Evolutionary conservation across 75 land plant genomes (phyloP), one percentile per base, ranked within the genome.

Genomic region (Selaginella tamariscina): DNA sequence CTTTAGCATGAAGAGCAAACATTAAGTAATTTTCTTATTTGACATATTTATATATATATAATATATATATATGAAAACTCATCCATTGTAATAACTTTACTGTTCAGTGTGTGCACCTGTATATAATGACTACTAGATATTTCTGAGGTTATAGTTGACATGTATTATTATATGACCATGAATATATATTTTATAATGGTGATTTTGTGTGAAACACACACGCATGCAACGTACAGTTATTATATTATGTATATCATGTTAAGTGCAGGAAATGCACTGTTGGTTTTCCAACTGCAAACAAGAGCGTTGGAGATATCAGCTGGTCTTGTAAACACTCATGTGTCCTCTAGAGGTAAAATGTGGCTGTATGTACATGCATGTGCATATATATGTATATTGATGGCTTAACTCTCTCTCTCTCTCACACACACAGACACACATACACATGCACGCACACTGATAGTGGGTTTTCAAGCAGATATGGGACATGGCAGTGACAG

Each of bases 1-100:
- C 75, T 77, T 32, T 77, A 75, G 79, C 68, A 55, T 18, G 79
- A 77, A 68, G 79, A 77, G 5, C 76, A 77, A 39, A 15, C n/a
- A n/a, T n/a, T 39, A 39, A 39, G 49, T 15, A 65, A 75, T 77
- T 27, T n/a, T 32, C 18, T 29, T 22, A 23, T 32, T 30, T 1
- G 26, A 55, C 8, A 55, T 27, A 15, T 8, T 27, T 68, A 15
- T 32, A 29, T 22, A 28, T 20, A 62, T n/a, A 29, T 32, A 27
- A n/a, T 31, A 20, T 20, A 1, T 1, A 1, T 31, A n/a, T n/a
- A n/a, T n/a, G n/a, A n/a, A n/a, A n/a, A n/a, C n/a, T n/a, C n/a
- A n/a, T n/a, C n/a, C n/a, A 23, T 24, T 13, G 1, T n/a, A 33
- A 11, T 33, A 1, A 23, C 2, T 1, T 67, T 23, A 55, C 55